Evolutionary conservation across 176 grass and related monocot species (phyloP).

Genomic region (Melocanna baccifera): DNA sequence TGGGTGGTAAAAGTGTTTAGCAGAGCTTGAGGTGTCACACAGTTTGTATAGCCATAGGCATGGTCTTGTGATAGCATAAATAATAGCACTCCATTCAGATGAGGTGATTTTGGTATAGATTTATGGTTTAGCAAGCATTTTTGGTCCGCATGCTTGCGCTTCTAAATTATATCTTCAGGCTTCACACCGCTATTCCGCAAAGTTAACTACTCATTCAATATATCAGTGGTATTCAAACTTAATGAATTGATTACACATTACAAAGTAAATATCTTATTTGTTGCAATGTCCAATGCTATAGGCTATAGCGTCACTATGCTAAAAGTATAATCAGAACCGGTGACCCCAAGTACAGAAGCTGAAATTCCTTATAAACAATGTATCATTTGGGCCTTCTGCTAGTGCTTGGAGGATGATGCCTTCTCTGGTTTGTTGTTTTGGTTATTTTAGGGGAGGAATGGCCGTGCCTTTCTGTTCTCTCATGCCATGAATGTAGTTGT

Average conservation of each 20-base stretch:
- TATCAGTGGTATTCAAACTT: not conserved
- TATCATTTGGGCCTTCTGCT: not conserved
- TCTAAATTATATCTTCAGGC: not conserved
- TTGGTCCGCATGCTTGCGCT: not conserved
- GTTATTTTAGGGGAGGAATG: slow-evolving; percentile 51
- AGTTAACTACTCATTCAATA: not conserved
- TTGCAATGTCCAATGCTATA: not conserved
- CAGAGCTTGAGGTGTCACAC: not conserved
- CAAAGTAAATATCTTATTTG: not conserved
- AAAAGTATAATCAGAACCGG: not conserved
- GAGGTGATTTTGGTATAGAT: not conserved
- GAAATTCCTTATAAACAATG: not conserved
- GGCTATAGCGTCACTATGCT: not conserved
- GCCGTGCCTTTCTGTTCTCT: slow-evolving; percentile 72
- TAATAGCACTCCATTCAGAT: not conserved
- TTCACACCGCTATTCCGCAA: not conserved
- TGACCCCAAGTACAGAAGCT: not conserved
- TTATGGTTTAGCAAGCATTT: not conserved
- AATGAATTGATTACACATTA: not conserved
- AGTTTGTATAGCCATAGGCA: not conserved
- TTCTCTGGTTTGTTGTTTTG: not conserved
- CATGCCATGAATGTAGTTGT: slow-evolving; percentile 73
- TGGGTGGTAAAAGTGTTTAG: not conserved
- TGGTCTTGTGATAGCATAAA: not conserved
- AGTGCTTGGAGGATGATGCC: slow-evolving; percentile 9